A percentile compares a stretch with the other conserved stretches of the same genome.
These are phyloP conservation scores for Solanum chacoense DNA, from an alignment of 305 asterid genomes.

Conservation along the genomic window DNA sequence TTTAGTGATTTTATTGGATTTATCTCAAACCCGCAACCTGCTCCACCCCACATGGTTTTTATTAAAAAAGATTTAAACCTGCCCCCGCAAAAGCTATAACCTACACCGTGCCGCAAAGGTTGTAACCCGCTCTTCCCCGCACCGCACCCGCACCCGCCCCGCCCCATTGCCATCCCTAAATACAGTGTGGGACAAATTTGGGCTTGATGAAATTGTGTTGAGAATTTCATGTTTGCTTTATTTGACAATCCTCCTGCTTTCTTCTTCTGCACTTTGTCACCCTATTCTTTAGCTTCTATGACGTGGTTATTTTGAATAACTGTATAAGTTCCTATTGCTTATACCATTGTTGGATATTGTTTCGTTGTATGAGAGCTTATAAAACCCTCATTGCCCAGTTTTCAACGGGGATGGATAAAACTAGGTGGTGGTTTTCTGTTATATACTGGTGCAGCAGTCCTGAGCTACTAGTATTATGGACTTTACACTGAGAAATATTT, in stretches of 20 bases:
- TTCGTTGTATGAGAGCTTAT: background rate
- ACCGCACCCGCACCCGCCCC: background rate
- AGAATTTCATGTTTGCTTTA: background rate
- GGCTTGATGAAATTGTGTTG: background rate
- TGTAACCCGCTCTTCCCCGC: background rate
- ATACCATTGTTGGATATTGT: background rate
- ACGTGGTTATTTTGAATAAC: background rate
- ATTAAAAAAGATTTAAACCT: background rate
- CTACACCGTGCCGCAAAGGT: background rate
- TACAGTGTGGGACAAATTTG: background rate
- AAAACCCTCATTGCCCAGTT: background rate
- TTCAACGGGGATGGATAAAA: background rate
- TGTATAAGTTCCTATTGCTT: background rate
- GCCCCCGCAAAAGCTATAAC: background rate
- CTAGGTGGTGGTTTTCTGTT: background rate
- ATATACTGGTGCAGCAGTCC: background rate
- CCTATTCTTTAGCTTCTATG: background rate
- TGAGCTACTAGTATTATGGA: background rate
- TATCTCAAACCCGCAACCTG: background rate
- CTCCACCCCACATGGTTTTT: background rate
- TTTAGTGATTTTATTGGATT: background rate
- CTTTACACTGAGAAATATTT: background rate
- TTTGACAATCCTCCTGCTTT: background rate
- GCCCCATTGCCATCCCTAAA: background rate
- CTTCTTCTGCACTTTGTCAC: background rate